Base-by-base conservation (phyloP, 495 filamentous ascomycete genomes). In the Penicillium paxilli region DNA sequence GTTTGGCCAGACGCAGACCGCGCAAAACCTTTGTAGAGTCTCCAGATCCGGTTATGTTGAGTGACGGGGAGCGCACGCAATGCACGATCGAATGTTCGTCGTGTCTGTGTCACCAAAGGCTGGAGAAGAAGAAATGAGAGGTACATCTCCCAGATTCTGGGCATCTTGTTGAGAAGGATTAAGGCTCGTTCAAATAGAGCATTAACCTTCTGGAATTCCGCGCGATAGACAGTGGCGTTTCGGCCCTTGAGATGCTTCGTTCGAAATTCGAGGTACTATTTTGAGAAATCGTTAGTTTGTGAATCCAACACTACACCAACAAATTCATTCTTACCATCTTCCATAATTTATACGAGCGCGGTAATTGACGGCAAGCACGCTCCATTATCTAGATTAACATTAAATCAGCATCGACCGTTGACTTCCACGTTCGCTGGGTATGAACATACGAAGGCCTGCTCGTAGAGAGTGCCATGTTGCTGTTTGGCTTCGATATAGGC, bases 151-250 rank as follows among this genome's bases (percentile, higher is more conserved):
- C 95, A 99, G 64, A 98, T 94, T 54, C 84, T 81, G 42, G 95
- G 95, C 95, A 99, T 99, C 73, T 99, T 99, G 76, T 98, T 97
- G 58, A 99, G 82, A 8, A 99, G 80, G 55, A 98, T 89, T 30
- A 99, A 76, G 9, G 95, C 92, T 58, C 91, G 84, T 72, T 99
- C 95, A 63, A 96, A 99, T 24, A 97, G 83, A 42, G 91, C 82
- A 68, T 99, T 98, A 65, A 99, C 92, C 69, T 97, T 97, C 59
- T 82, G 80, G 69, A 87, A 98, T 63, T 98, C 92, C 48, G 83
- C 76, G 24, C 83, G 83, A 70, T 90, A 90, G 32, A 86, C 83
- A 54, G 88, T 89, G 32, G 93, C 83, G 67, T 96, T 97, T 61
- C 91, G 85, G 64, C 87, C 87, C 26, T 83, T 80, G 51, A 96